These are phyloP conservation scores for Backusella morwellensis DNA, from an alignment of 192 early-diverging fungal genomes.

Conservation along the genomic window DNA sequence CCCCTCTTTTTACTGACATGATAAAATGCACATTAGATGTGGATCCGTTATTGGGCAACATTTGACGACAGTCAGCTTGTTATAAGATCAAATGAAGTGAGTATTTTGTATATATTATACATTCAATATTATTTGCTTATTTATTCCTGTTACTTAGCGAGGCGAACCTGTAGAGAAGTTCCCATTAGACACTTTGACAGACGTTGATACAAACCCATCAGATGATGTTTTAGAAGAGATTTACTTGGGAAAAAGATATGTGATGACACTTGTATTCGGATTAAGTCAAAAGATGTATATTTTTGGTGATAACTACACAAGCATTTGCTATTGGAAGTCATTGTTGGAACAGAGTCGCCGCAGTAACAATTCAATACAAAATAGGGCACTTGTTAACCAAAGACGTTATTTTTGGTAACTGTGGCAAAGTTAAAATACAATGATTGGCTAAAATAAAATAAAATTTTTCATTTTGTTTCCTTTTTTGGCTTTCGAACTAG, in stretches of 20 bases:
- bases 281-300: neutral
- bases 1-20: neutral
- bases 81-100: constrained; percentile 6
- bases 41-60: constrained; percentile 9
- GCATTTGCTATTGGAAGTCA: constrained; percentile 6
- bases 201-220: neutral
- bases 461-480: neutral
- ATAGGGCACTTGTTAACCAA: neutral
- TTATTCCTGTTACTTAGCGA: neutral
- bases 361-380: neutral
- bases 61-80: neutral
- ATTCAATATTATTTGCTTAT: neutral
- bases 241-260: constrained; percentile 7
- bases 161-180: constrained; percentile 6
- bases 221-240: constrained; percentile 5
- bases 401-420: neutral
- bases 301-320: constrained; percentile 5
- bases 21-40: neutral
- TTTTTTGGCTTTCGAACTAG: neutral
- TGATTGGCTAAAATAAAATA: neutral
- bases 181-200: neutral
- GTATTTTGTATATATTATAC: neutral
- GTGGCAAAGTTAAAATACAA: neutral
- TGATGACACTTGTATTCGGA: constrained; percentile 1
- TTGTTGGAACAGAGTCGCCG: neutral